phyloP scores from a whole-genome alignment of 768 basidiomycete genomes.

The Suillus luteus region DNA sequence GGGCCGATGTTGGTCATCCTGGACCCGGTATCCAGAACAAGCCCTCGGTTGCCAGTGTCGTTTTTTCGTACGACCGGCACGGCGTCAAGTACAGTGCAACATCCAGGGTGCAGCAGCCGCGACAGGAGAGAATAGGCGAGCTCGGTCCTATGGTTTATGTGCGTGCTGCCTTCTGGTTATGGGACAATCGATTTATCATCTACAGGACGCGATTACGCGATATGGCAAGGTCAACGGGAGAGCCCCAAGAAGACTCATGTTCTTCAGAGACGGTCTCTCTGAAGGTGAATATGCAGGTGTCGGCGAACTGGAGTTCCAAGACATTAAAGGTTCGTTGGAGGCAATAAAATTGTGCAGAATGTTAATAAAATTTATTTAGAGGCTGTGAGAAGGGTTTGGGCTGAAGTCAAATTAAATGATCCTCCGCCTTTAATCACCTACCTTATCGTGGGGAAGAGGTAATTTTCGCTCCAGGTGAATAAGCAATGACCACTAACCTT shows the following conservation, averaged over 20 bases:
- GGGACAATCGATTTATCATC: background rate
- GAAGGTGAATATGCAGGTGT: conserved; percentile 52
- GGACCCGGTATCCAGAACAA: conserved; percentile 51
- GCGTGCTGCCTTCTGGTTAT: conserved; percentile 15
- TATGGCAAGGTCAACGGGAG: conserved; percentile 14
- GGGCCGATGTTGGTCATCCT: conserved; percentile 66
- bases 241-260: conserved; percentile 37
- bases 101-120: conserved; percentile 46
- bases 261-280: conserved; percentile 55
- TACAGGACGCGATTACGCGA: conserved; percentile 12
- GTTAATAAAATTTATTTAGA: conserved; percentile 19
- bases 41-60: conserved; percentile 62
- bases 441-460: conserved; percentile 66
- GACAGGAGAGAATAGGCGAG: conserved; percentile 48
- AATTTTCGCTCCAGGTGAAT: background rate
- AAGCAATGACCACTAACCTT: background rate
- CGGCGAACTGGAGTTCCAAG: conserved; percentile 43
- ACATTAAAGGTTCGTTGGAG: conserved; percentile 42
- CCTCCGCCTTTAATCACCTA: conserved; percentile 48
- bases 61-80: conserved; percentile 51
- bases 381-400: conserved; percentile 33
- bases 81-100: conserved; percentile 49
- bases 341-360: background rate
- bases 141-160: conserved; percentile 43
- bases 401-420: background rate